A percentile compares a stretch with the other conserved stretches of the same genome.
These are phyloP conservation scores for Neopestalotiopsis sp. DNA, from an alignment of 2,329 filamentous ascomycete genomes.

Conservation along the genomic window DNA sequence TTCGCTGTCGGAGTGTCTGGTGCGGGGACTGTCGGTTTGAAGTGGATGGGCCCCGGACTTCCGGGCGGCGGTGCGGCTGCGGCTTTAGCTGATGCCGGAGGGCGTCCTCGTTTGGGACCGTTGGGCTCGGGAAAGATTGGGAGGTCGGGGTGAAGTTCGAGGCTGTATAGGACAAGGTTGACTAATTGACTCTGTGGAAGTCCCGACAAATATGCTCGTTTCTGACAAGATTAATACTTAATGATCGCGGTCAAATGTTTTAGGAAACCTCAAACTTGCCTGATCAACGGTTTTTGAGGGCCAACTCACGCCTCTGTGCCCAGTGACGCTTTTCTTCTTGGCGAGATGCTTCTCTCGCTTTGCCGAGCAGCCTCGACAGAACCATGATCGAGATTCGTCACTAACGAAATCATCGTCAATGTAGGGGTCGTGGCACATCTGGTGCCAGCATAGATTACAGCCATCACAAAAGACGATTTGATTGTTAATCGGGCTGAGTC, in stretches of 20 bases:
- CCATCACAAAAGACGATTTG: constrained; percentile 86
- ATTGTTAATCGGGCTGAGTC: constrained; percentile 74
- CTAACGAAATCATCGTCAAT: constrained; percentile 73
- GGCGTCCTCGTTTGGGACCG: constrained; percentile 21
- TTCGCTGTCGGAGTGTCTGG: constrained; percentile 19
- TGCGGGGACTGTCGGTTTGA: constrained; percentile 27
- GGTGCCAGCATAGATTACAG: constrained; percentile 81
- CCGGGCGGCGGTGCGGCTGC: constrained; percentile 20
- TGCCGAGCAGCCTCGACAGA: constrained; percentile 65
- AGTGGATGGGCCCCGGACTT: constrained; percentile 36
- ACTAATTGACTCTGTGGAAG: constrained; percentile 67
- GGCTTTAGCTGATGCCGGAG: constrained; percentile 27
- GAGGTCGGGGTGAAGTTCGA: constrained; percentile 66
- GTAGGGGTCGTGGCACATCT: constrained; percentile 78
- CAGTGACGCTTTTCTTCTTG: constrained; percentile 42
- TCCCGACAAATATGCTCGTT: constrained; percentile 65
- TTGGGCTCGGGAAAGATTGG: constrained; percentile 62
- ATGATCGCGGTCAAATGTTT: no score
- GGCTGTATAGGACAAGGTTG: constrained; percentile 66
- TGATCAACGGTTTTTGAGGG: constrained; percentile 42
- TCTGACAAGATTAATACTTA: constrained; percentile 44
- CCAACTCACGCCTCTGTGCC: constrained; percentile 44
- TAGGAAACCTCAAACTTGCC: constrained; percentile 31
- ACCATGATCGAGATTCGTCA: constrained; percentile 72
- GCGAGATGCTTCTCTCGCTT: constrained; percentile 51